phyloP scores from a whole-genome alignment of 345 rosid genomes.

The Hirschfeldia incana region DNA sequence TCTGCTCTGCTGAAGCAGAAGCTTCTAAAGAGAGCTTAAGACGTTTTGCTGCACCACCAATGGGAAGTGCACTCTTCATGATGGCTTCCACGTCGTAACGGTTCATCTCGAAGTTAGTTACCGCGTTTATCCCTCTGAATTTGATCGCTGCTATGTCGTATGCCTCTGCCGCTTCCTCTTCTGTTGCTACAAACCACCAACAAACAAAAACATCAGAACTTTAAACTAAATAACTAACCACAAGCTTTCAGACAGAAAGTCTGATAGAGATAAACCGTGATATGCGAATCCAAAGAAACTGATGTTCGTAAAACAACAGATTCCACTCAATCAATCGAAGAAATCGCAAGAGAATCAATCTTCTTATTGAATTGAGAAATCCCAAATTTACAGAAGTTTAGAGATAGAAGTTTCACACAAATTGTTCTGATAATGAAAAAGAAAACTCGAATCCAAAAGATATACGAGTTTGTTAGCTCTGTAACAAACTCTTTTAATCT shows the following conservation, averaged over 20 bases:
- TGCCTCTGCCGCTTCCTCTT: constrained; percentile 99
- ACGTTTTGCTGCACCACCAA: constrained; percentile 87
- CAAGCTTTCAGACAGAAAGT: neutral
- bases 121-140: constrained; percentile 85
- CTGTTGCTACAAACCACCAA: constrained; percentile 61
- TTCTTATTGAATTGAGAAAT: no score
- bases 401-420: no score
- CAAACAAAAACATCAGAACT: neutral
- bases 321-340: no score
- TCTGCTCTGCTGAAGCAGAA: constrained; percentile 54
- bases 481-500: no score
- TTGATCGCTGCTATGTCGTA: constrained; percentile 97
- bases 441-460: no score
- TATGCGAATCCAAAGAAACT: no score
- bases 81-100: constrained; percentile 90
- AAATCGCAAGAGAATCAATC: no score
- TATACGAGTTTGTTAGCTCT: no score
- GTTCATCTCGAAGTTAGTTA: constrained; percentile 94
- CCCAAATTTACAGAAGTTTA: no score
- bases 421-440: no score
- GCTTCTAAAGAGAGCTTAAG: constrained; percentile 69
- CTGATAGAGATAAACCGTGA: no score
- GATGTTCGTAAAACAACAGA: no score
- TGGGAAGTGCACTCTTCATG: constrained; percentile 72
- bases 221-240: neutral